Base-by-base conservation (phyloP, 306 rosid genomes). In the Prinsepia uniflora region DNA sequence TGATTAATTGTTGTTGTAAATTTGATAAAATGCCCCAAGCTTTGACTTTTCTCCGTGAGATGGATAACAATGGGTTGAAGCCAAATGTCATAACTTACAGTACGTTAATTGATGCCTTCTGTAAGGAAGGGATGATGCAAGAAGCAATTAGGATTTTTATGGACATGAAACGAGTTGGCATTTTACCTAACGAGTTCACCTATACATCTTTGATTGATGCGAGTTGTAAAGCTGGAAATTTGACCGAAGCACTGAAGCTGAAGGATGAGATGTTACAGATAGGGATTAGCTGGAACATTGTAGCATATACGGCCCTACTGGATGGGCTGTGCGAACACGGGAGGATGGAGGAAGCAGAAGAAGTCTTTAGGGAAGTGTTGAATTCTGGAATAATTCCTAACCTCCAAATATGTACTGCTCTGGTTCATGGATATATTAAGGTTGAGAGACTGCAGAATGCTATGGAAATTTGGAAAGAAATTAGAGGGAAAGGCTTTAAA, bases 171-270 rank as follows among this genome's bases (percentile, higher is more conserved):
- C 87, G 87, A 30, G 81, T 86, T 76, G 92, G 92, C 74, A 90
- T 90, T 72, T 80, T 50, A 54, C 97, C 98, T 34, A 90, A 94
- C 78, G 98, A 94, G 72, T 84, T 81, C 76, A 87, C 98, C 11
- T 90, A 84, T 84, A 94, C 96, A 40, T 86, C 96, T 73, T 83
- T 94, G 84, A 85, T 90, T 36, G 98, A 90, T 84, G 98, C 92
- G 77, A 80, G 84, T 76, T 94, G 92, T 81, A 90, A 94, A 81
- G 71, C 75, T 72, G 96, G 94, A 40, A 83, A 90, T 79, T 77
- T 85, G 61, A 43, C 65, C 45, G 89, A 89, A 78, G 97, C 96
- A 47, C 77, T 80, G 75, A 86, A 88, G 81, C 79, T 94, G 76
- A 86, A 81, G 70, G 78, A 65, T 12, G 96, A 94, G 71, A 94